A percentile compares a stretch with the other conserved stretches of the same genome.
Evolutionary conservation across 495 filamentous ascomycete genomes (phyloP).

Genomic region (Aspergillus ostianus): DNA sequence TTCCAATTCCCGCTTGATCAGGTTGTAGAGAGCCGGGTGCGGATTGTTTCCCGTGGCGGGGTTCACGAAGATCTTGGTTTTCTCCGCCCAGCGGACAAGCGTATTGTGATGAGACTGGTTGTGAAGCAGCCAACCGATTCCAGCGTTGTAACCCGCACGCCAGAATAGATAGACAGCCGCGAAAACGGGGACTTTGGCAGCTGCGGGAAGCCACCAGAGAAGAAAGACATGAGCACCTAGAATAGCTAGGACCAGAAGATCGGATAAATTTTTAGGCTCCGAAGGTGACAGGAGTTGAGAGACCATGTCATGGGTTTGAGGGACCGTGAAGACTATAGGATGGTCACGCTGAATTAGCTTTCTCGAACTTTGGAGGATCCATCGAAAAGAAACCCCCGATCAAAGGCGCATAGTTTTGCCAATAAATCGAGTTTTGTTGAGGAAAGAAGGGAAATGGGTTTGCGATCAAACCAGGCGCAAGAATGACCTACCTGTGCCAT

Average conservation of each 20-base stretch:
- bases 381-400: background rate
- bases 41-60: slow-evolving; percentile 77
- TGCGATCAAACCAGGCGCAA: background rate
- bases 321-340: slow-evolving; percentile 88
- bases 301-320: slow-evolving; percentile 98
- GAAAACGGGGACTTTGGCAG: slow-evolving; percentile 69
- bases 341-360: slow-evolving; percentile 3
- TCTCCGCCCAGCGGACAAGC: slow-evolving; percentile 83
- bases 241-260: slow-evolving; percentile 76
- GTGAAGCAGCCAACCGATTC: slow-evolving; percentile 86
- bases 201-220: slow-evolving; percentile 67
- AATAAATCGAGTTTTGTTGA: background rate
- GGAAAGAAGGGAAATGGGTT: background rate
- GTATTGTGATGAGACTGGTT: slow-evolving; percentile 86
- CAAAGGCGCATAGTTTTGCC: background rate
- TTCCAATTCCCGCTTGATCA: slow-evolving; percentile 86
- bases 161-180: slow-evolving; percentile 85
- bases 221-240: slow-evolving; percentile 69
- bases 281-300: slow-evolving; percentile 93
- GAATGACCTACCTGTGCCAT: slow-evolving; percentile 72
- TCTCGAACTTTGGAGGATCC: background rate
- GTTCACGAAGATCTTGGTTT: slow-evolving; percentile 80
- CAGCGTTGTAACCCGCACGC: slow-evolving; percentile 86
- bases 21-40: slow-evolving; percentile 72
- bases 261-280: slow-evolving; percentile 91